Conservation (phyloP, 2,329 filamentous ascomycete genomes). For the Ceratocystis cacaofunesta region DNA sequence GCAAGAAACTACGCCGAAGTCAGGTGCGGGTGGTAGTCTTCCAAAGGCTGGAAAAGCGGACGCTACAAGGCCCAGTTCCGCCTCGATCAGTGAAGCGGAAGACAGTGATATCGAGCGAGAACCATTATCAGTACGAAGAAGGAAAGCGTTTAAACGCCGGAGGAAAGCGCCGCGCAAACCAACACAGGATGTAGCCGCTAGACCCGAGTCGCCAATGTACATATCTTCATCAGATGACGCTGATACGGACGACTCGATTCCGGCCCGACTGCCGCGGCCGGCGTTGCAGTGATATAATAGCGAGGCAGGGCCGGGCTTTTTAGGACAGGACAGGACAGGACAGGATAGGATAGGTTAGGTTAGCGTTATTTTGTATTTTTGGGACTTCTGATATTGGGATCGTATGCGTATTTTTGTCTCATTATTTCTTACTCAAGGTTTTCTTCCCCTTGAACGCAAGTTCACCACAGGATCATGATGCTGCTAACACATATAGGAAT, state of each 20-base stretch:
- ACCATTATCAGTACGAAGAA: too few relatives aligned
- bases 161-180: too few relatives aligned
- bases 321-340: neutral
- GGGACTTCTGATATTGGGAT: neutral
- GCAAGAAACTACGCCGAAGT: too few relatives aligned
- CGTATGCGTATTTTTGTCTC: neutral
- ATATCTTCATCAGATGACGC: conserved; percentile 19
- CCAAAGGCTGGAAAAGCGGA: too few relatives aligned
- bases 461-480: neutral
- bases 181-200: neutral
- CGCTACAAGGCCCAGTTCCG: too few relatives aligned
- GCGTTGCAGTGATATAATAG: neutral
- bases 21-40: too few relatives aligned
- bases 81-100: too few relatives aligned
- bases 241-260: conserved; percentile 21
- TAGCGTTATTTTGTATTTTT: neutral
- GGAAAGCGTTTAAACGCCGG: too few relatives aligned
- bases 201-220: conserved; percentile 10
- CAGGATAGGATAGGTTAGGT: neutral
- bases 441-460: neutral
- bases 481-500: too few relatives aligned
- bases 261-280: conserved; percentile 19
- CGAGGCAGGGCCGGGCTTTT: neutral
- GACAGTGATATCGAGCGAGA: too few relatives aligned
- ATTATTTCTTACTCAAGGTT: too few relatives aligned